Base-by-base conservation (phyloP, 768 basidiomycete genomes). In the Rhodotorula diobovata region DNA sequence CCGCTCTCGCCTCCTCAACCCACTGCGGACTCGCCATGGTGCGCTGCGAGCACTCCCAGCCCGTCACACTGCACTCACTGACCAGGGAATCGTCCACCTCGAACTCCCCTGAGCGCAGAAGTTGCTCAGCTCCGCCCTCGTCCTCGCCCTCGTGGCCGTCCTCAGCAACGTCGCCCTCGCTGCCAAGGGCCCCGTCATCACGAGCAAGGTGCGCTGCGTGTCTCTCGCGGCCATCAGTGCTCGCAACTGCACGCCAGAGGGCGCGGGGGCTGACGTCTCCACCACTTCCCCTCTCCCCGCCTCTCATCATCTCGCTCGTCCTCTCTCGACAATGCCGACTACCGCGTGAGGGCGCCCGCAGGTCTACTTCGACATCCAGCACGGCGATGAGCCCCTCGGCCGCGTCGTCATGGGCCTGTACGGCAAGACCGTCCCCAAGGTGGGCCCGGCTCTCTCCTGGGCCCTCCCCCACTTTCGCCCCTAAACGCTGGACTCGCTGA, bases 371-470 rank as follows among this genome's bases (percentile, higher is more conserved):
- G 82, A 84, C 70, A 80, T 84, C 70, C 73, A 78, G 54, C 94
- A 96, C 81, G 95, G 95, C 39, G 93, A 89, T 81, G 84, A 89
- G 81, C 84, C 87, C 61, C 62, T 97, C 55, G 95, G 95, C 64
- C 86, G 94, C 72, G 83, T 92, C 91, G 80, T 74, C 84, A 82
- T 55, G 72, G 71, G 93, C 77, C 86, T 98, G 67, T 97, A 89
- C 78, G 93, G 70, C 48, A 59, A 59, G 70, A 63, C 46, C 2
- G 43, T 48, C 28, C 54, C 60, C 41, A 59, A 59, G 54, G 39
- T 43, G 20, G 14, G 32, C 21, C 51, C 11, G 21, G 30, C 14
- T 10, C 21, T 4, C 39, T 45, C 37, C 41, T 43, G 5, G 18
- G 25, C 56, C 37, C 15, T 46, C 45, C 18, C 18, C 12, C 37